Conservation (phyloP, 305 asterid species). For the Fraxinus angustifolia region DNA sequence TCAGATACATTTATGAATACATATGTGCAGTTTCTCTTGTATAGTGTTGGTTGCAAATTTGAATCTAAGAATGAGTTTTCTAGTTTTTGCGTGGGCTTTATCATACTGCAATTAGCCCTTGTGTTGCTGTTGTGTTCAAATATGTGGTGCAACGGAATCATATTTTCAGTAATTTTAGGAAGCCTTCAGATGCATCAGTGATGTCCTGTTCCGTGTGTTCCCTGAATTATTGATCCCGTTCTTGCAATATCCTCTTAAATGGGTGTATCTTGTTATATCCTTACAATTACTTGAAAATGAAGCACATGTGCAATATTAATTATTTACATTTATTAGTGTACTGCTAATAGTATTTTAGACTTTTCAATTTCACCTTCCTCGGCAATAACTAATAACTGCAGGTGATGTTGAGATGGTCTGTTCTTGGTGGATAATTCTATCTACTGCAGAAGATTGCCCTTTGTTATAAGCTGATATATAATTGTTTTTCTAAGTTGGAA, state of each 20-base stretch:
- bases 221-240: background rate
- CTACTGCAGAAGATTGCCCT: background rate
- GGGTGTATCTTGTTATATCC: background rate
- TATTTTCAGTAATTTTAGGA: background rate
- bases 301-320: background rate
- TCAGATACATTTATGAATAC: background rate
- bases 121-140: background rate
- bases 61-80: background rate
- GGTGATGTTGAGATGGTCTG: background rate
- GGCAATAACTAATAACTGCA: background rate
- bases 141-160: background rate
- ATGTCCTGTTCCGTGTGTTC: background rate
- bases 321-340: background rate
- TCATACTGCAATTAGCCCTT: background rate
- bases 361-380: background rate
- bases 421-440: background rate
- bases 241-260: background rate
- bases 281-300: background rate
- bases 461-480: background rate
- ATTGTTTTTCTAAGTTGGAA: background rate
- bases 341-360: background rate
- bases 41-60: background rate
- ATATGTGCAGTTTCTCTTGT: background rate
- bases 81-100: background rate
- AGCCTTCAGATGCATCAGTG: background rate